These are phyloP conservation scores for Aureobasidium melanogenum DNA, from an alignment of 2,329 filamentous ascomycete species.

Conservation along the genomic window DNA sequence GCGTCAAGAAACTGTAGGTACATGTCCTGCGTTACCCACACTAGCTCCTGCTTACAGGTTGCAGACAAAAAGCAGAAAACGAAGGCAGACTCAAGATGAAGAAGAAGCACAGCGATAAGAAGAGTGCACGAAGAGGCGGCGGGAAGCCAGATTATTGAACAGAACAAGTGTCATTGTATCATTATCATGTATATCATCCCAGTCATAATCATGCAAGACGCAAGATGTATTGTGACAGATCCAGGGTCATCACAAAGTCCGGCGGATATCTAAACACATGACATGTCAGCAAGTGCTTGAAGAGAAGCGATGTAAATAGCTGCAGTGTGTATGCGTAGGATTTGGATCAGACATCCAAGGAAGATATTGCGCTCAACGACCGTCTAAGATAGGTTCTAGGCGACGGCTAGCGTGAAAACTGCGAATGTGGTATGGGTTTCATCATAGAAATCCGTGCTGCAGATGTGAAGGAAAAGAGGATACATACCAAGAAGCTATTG, in stretches of 20 bases:
- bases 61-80: conserved; percentile 37
- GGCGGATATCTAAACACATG: not conserved
- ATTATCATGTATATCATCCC: not conserved
- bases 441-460: conserved; percentile 44
- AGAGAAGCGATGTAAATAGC: not conserved
- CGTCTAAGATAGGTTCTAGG: conserved; percentile 30
- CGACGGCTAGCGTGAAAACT: conserved; percentile 64
- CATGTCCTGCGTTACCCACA: not conserved
- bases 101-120: conserved; percentile 54
- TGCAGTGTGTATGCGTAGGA: not conserved
- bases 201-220: not conserved
- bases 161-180: not conserved
- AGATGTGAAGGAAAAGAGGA: not conserved
- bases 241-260: not conserved
- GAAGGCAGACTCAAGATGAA: conserved; percentile 49
- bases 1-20: conserved; percentile 46
- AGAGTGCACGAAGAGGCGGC: conserved; percentile 42
- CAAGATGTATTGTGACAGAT: not conserved
- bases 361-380: conserved; percentile 31
- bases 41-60: not conserved
- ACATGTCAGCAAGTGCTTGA: not conserved
- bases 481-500: not conserved
- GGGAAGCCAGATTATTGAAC: conserved; percentile 25
- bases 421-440: conserved; percentile 73
- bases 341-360: conserved; percentile 31